Evolutionary conservation across 2,329 filamentous ascomycete genomes (phyloP).

Genomic region (Colletotrichum sp.): DNA sequence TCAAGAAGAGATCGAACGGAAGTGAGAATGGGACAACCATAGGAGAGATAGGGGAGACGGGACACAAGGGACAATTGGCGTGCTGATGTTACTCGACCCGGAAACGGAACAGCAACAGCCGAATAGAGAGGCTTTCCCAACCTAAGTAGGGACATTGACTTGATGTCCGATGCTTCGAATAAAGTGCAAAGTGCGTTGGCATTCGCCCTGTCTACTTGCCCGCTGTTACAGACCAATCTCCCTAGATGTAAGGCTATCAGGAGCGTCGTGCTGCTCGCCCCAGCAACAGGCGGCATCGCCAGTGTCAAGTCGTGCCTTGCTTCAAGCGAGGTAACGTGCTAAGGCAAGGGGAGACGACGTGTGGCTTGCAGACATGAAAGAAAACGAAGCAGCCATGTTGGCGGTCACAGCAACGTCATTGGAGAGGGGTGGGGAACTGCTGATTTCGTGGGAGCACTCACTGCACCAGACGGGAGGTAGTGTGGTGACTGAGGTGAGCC

Average conservation of each 20-base stretch:
- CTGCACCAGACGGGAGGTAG: not conserved
- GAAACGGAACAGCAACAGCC: not conserved
- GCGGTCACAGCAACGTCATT: slow-evolving; percentile 21
- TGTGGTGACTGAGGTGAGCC: not conserved
- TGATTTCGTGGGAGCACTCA: not conserved
- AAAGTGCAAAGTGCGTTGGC: not conserved
- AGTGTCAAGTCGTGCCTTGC: not conserved
- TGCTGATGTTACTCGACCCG: not conserved
- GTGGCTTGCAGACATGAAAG: slow-evolving; percentile 1
- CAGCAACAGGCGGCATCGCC: not conserved
- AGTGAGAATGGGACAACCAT: not conserved
- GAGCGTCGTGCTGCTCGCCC: not conserved
- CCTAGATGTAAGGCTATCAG: not conserved
- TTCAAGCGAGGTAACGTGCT: not conserved
- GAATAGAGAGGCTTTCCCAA: not conserved
- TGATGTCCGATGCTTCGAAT: not conserved
- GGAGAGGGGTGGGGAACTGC: slow-evolving; percentile 2
- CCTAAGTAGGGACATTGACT: not conserved
- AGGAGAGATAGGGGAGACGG: not conserved
- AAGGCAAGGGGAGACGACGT: not conserved
- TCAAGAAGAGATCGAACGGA: not conserved
- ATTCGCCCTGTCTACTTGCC: not conserved
- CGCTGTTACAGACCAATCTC: not conserved
- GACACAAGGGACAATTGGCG: not conserved
- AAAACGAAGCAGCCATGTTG: not conserved